Conservation (phyloP, 257 asterid species). For the Scutellaria minor region DNA sequence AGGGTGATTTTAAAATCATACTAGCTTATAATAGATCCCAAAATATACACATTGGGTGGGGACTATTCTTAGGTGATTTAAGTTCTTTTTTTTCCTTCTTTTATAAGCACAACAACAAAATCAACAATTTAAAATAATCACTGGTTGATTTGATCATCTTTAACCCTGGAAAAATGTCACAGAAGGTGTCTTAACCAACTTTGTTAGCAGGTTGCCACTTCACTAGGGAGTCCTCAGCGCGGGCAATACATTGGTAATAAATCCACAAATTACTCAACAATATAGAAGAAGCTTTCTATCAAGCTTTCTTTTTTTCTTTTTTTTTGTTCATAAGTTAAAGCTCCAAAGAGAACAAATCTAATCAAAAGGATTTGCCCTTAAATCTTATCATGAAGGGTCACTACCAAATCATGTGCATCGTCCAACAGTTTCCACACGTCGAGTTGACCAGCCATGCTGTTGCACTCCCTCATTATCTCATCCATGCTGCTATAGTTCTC, state of each 20-base stretch:
- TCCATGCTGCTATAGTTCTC: constrained; percentile 90
- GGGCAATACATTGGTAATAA: constrained; percentile 36
- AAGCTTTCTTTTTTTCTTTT: neutral
- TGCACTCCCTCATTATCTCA: constrained; percentile 84
- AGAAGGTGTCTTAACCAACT: neutral
- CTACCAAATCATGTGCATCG: constrained; percentile 88
- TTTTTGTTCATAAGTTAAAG: no score
- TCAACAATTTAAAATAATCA: no score
- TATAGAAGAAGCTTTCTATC: constrained; percentile 13
- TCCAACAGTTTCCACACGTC: constrained; percentile 89
- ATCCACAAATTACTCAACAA: constrained; percentile 29
- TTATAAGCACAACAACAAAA: no score
- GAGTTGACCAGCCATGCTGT: constrained; percentile 82
- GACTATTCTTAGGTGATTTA: no score
- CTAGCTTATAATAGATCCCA: no score
- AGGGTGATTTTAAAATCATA: no score
- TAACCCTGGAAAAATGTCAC: no score
- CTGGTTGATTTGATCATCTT: no score
- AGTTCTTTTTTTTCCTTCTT: no score
- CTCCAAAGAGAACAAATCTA: neutral
- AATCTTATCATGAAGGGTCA: constrained; percentile 76
- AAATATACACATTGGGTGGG: no score
- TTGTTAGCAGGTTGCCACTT: constrained; percentile 51
- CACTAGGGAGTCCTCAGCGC: constrained; percentile 47
- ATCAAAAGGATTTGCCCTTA: constrained; percentile 27